A percentile compares a stretch with the other conserved stretches of the same genome.
Conservation (phyloP, 2,329 filamentous ascomycete genomes). For the Plenodomus tracheiphilus region DNA sequence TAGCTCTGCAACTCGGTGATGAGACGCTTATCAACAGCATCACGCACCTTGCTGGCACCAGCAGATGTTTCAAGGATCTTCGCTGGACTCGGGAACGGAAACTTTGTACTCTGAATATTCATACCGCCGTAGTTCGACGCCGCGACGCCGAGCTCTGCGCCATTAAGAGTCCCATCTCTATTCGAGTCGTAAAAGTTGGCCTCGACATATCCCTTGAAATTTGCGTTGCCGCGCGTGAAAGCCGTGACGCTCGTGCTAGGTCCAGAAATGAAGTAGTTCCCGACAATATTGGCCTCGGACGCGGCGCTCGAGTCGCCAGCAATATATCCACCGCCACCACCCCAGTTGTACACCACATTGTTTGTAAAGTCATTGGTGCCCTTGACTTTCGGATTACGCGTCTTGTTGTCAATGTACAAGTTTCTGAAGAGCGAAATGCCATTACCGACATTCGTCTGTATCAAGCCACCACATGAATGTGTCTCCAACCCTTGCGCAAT, state of each 20-base stretch:
- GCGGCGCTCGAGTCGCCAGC: constrained; percentile 54
- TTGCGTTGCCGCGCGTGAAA: constrained; percentile 59
- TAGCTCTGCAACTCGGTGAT: constrained; percentile 52
- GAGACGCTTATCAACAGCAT: constrained; percentile 50
- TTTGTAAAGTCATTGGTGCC: constrained; percentile 59
- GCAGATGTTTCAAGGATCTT: constrained; percentile 45
- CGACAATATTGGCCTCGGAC: constrained; percentile 57
- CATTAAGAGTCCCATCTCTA: constrained; percentile 55
- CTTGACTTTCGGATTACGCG: constrained; percentile 61
- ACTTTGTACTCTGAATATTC: constrained; percentile 47
- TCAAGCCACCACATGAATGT: constrained; percentile 57
- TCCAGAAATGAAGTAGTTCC: constrained; percentile 62
- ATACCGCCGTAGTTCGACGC: constrained; percentile 54
- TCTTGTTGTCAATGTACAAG: constrained; percentile 62
- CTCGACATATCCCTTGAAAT: constrained; percentile 58
- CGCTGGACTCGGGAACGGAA: constrained; percentile 50
- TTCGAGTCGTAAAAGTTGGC: constrained; percentile 58
- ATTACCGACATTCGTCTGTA: constrained; percentile 52
- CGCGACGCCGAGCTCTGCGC: constrained; percentile 49
- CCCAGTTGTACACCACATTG: constrained; percentile 61
- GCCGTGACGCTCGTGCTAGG: constrained; percentile 55
- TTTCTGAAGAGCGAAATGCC: constrained; percentile 58
- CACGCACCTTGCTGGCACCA: constrained; percentile 51
- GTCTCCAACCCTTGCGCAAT: constrained; percentile 59
- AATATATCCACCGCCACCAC: constrained; percentile 58